Base-by-base conservation (phyloP, 2,329 filamentous ascomycete genomes). In the Arthrinium phaeospermum region DNA sequence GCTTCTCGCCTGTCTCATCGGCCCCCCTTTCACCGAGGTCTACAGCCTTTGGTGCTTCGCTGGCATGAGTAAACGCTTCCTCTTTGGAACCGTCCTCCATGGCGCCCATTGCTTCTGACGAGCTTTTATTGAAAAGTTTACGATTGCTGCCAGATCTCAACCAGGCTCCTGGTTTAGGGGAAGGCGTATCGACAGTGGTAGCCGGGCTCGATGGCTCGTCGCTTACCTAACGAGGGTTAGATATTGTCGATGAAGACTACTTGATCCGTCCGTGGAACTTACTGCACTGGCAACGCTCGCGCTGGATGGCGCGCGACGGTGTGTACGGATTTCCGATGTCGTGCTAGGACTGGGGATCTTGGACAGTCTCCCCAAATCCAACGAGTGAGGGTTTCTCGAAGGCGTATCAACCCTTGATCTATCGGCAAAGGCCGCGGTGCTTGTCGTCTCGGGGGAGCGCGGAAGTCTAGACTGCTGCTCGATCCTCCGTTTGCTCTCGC, bases 31-130 rank as follows among this genome's bases (percentile, higher is more conserved):
- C 45, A 27, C 57, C 46, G 16, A 72, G 27, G 2, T 71, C 34
- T 24, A 67, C 16, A 19, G 69, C 69, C 34, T 61, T 30, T 22
- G 72, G 72, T 24, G 72, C 72, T 24, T 73, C 72, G 71, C 72
- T 72, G 5, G 71, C 69, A 51, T 73, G 72, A 13, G 69, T 53
- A 27, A 73, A 72, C 19, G 72, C 68, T 51, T 71, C 70, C 22
- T 72, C 70, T 41, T 73, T 70, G 24, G 70, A 46, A 19, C 16
- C 68, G 14, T 70, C 19, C 41, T 22, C 67, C 41, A 30, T 47
- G 14, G 14, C 24, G n/a, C 27, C n/a, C 13, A 68, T 68, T 8
- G 12, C 6, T 68, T 68, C 67, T 30, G 24, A 46, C 24, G 67
- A 68, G 44, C 41, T 68, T 47, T 68, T 45, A 22, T 12, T 68